These are phyloP conservation scores for Boletus coccyginus DNA, from an alignment of 768 basidiomycete genomes.

Conservation along the genomic window DNA sequence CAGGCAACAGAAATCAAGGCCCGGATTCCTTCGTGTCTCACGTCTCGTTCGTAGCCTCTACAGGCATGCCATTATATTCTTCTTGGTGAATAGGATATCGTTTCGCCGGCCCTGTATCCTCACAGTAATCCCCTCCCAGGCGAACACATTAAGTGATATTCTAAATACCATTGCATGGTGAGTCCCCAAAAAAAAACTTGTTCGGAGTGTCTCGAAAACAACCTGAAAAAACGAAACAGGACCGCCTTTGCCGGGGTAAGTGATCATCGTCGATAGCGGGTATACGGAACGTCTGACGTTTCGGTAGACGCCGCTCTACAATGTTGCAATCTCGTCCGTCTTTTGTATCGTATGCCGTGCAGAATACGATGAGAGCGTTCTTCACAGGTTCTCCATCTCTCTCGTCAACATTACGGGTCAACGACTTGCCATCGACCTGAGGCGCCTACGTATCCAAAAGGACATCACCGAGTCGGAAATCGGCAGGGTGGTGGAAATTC, in stretches of 20 bases:
- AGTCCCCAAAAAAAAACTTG: neutral
- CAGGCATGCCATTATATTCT: neutral
- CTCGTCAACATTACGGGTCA: constrained; percentile 3
- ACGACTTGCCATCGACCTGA: constrained; percentile 3
- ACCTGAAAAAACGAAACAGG: neutral
- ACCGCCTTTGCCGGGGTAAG: neutral
- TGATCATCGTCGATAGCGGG: neutral
- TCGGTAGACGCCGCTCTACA: neutral
- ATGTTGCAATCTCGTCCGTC: neutral
- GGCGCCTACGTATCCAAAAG: neutral
- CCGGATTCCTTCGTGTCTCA: neutral
- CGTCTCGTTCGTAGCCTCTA: neutral
- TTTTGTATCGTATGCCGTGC: neutral
- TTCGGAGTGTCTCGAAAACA: neutral
- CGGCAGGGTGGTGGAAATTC: constrained; percentile 1
- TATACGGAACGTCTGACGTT: neutral
- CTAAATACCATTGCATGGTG: neutral
- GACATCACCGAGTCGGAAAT: neutral
- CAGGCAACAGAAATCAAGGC: neutral
- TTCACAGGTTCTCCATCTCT: neutral
- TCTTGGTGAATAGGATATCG: neutral
- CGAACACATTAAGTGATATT: neutral
- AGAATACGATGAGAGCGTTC: neutral
- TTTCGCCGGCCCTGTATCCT: neutral
- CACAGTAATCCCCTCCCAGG: neutral